These are phyloP conservation scores for Rhizophora apiculata DNA, from an alignment of 345 rosid genomes.

Conservation along the genomic window DNA sequence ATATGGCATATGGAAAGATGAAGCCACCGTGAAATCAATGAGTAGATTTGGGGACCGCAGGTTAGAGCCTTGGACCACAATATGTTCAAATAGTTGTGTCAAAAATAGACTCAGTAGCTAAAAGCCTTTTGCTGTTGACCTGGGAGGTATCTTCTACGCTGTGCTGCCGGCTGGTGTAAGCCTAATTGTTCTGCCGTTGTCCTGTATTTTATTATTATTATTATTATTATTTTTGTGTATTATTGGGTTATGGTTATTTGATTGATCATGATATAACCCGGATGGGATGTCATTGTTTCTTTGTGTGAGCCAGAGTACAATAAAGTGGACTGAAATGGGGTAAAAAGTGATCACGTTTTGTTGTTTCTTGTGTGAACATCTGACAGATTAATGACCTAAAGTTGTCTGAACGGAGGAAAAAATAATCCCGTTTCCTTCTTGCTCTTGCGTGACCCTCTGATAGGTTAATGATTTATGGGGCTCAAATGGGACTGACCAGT, in stretches of 20 bases:
- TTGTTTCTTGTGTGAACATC: no score
- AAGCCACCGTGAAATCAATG: slow-evolving; percentile 90
- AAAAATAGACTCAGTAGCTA: background rate
- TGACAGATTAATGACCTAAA: background rate
- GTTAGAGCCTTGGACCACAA: slow-evolving; percentile 28
- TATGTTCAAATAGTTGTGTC: background rate
- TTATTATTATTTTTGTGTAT: background rate
- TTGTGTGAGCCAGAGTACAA: background rate
- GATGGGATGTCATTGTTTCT: background rate
- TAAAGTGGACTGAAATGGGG: no score
- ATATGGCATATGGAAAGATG: slow-evolving; percentile 69
- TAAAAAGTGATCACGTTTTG: no score
- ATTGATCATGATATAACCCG: background rate
- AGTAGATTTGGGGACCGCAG: slow-evolving; percentile 89
- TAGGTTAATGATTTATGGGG: background rate
- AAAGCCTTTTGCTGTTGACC: background rate
- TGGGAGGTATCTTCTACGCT: background rate
- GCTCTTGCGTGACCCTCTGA: background rate
- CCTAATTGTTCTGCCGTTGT: background rate
- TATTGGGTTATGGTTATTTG: background rate
- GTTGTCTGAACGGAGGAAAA: background rate
- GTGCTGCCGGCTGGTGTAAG: background rate
- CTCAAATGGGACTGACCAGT: no score
- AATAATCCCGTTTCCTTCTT: background rate
- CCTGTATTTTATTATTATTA: background rate